Evolutionary conservation across 75 land plant species (phyloP).

Genomic region (Chamaecyparis obtusa): DNA sequence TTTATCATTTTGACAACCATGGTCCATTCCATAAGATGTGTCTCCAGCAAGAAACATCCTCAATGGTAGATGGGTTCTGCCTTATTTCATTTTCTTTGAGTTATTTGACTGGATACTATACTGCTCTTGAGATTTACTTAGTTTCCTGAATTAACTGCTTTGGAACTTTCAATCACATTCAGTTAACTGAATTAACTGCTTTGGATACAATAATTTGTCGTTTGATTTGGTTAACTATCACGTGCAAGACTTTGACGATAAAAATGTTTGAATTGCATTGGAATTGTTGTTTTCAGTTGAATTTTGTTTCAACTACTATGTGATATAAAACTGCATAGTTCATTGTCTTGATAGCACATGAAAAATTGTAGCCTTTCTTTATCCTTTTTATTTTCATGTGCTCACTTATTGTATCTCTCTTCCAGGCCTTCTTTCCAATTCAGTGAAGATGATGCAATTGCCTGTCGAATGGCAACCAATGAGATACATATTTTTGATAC

Average conservation of each 20-base stretch:
- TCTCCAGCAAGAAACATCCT: no score
- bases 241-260: not conserved
- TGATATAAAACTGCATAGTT: conserved; percentile 3
- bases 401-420: conserved; percentile 9
- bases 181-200: not conserved
- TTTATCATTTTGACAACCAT: no score
- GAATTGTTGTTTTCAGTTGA: not conserved
- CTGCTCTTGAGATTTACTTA: not conserved
- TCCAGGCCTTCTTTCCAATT: conserved; percentile 85
- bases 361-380: not conserved
- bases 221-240: not conserved
- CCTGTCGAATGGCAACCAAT: conserved; percentile 92
- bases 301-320: not conserved
- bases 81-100: no score
- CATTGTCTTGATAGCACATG: not conserved
- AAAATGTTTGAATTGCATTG: not conserved
- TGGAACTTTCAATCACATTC: not conserved
- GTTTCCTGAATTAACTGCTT: not conserved
- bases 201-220: not conserved
- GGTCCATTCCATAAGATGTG: no score
- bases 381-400: not conserved
- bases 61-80: no score
- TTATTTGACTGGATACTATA: no score
- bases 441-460: conserved; percentile 85
- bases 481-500: conserved; percentile 90